Percentiles rank a stretch among this genome's conserved stretches.
Evolutionary conservation across 495 filamentous ascomycete genomes (phyloP).

Genomic region (Hypoxylon rickii): DNA sequence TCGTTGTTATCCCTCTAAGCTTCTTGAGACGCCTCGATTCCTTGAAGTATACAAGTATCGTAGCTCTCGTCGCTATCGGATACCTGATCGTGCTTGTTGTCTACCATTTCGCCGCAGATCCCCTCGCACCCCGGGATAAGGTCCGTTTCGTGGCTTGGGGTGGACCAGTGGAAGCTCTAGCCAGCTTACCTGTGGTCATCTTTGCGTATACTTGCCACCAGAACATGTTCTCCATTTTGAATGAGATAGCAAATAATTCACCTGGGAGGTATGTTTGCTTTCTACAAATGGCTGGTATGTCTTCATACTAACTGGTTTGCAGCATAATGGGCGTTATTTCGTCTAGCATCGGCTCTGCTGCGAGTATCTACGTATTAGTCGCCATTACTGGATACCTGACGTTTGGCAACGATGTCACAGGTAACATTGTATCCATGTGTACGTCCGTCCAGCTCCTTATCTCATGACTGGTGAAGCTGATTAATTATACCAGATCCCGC

Average conservation of each 20-base stretch:
- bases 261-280: conserved; percentile 46
- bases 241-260: conserved; percentile 87
- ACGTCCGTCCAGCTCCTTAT: conserved; percentile 14
- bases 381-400: conserved; percentile 95
- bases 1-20: conserved; percentile 91
- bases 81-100: conserved; percentile 91
- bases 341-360: conserved; percentile 81
- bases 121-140: conserved; percentile 68
- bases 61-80: conserved; percentile 89
- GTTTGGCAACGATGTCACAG: conserved; percentile 82
- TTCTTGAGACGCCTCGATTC: conserved; percentile 91
- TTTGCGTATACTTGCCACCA: conserved; percentile 99
- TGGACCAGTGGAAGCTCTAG: conserved; percentile 75
- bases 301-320: conserved; percentile 36
- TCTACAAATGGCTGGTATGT: neutral
- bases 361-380: conserved; percentile 82
- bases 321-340: conserved; percentile 80
- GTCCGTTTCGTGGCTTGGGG: conserved; percentile 77
- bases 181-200: conserved; percentile 90
- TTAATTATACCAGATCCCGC: conserved; percentile 59
- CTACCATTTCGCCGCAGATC: conserved; percentile 86
- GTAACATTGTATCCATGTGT: conserved; percentile 95
- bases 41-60: conserved; percentile 93
- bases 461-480: conserved; percentile 1
- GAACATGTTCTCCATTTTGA: conserved; percentile 99